Base-by-base conservation (phyloP, 805 yeast genomes). In the Zygotorulaspora chibaensis region DNA sequence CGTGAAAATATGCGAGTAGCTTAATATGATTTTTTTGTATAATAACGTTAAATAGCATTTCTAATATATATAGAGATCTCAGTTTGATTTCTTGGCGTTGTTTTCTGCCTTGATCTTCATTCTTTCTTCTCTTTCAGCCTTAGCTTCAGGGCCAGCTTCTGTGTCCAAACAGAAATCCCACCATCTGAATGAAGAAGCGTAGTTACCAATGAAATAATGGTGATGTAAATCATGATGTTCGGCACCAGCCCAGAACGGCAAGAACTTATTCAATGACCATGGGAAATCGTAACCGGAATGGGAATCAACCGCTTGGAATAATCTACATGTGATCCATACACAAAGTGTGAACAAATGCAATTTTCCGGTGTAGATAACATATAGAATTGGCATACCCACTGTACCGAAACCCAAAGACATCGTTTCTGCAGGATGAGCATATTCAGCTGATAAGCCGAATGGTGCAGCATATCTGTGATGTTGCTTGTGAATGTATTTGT, bases 251-350 rank as follows among this genome's bases (percentile, higher is more conserved):
- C 98, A 90, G 71, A 93, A 79, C 40, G 97, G 97, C 50, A 91
- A 65, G 69, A 91, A 81, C 65, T 89, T 88, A 70, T 88, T 93
- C 62, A 91, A 75, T 3, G 96, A 87, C 87, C 95, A 83, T 52
- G 99, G 98, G 80, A 91, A 91, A 66, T 91, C 98, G 69, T 91
- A 93, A 48, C 98, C 99, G 10, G 97, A 89, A 69, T 91, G 99
- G 20, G 97, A 84, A 66, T 91, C 99, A 48, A 91, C 91, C 23
- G 99, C 99, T 75, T 91, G 99, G 74, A 85, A 83, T 57, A 91
- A 78, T 69, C 98, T 81, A 58, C 87, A 70, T 8, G 86, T 75
- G 61, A 91, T 84, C 98, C 98, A 91, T 46, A 80, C 54, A 61
- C 87, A 82, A 48, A 90, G 79, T n/a, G 98, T 91, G 72, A 87